Percentiles rank a stretch among this genome's conserved stretches.
Conservation (phyloP, 139 green algal species). For the Micractinium conductrix region DNA sequence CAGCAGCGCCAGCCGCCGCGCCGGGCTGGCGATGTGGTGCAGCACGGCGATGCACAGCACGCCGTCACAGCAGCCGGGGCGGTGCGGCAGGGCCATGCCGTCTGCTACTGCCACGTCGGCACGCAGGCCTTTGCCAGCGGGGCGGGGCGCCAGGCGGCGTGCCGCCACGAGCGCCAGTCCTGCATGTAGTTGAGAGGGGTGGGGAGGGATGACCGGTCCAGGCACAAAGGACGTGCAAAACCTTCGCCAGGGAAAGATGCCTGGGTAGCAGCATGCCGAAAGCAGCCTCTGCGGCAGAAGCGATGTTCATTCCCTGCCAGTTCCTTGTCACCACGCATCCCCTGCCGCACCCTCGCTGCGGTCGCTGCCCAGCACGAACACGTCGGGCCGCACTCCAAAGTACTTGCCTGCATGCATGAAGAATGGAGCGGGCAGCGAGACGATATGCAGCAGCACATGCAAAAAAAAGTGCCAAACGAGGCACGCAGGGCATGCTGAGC, state of each 20-base stretch:
- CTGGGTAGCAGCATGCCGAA: too few species aligned
- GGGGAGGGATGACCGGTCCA: neutral
- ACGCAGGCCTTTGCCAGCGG: neutral
- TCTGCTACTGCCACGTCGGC: constrained; percentile 90
- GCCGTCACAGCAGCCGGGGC: constrained; percentile 75
- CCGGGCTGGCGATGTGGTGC: constrained; percentile 89
- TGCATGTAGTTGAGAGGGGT: neutral
- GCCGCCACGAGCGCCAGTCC: constrained; percentile 63
- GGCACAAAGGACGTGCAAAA: too few species aligned
- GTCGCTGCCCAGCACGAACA: constrained; percentile 79
- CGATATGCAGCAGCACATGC: too few species aligned
- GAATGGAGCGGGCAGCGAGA: too few species aligned
- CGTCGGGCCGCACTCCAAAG: constrained; percentile 82
- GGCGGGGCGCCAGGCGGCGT: constrained; percentile 41
- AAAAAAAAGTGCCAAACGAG: too few species aligned
- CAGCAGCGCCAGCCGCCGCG: constrained; percentile 73
- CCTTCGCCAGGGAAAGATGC: too few species aligned
- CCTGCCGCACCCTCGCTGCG: constrained; percentile 61
- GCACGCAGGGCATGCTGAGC: too few species aligned
- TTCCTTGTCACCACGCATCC: too few species aligned
- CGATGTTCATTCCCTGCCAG: too few species aligned
- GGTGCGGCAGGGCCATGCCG: constrained; percentile 80
- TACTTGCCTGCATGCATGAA: too few species aligned
- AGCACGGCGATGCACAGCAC: constrained; percentile 97
- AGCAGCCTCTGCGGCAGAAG: too few species aligned